A percentile compares a stretch with the other conserved stretches of the same genome.
These are phyloP conservation scores for Monosporascus cannonballus DNA, from an alignment of 2,329 filamentous ascomycete genomes.

Conservation along the genomic window DNA sequence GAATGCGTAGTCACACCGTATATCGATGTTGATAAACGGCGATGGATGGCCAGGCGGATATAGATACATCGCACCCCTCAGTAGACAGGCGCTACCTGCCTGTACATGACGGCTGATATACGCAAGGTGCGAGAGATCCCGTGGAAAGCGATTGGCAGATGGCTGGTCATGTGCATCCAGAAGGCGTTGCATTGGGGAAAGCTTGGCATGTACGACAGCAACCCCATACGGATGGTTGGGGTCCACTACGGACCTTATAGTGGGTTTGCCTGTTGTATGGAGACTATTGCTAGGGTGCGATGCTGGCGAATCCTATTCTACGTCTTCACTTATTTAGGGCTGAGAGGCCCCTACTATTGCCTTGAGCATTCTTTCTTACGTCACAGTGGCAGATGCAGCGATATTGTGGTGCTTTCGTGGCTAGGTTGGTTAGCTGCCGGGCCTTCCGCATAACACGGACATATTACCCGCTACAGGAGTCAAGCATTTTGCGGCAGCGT, in stretches of 20 bases:
- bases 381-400: too few species aligned
- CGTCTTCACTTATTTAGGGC: too few species aligned
- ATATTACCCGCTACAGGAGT: too few species aligned
- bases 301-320: too few species aligned
- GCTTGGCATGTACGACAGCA: neutral
- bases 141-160: neutral
- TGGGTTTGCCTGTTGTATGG: neutral
- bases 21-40: neutral
- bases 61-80: neutral
- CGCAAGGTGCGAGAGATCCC: too few species aligned
- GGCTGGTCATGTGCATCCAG: neutral
- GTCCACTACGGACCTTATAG: neutral
- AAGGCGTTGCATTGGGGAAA: neutral
- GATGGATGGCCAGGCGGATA: neutral
- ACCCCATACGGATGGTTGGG: neutral
- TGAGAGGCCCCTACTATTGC: too few species aligned
- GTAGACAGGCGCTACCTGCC: neutral
- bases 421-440: too few species aligned
- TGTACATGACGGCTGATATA: neutral
- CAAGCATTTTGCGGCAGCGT: too few species aligned
- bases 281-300: too few species aligned
- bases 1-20: neutral
- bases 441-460: too few species aligned
- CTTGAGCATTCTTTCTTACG: too few species aligned
- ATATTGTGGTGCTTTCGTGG: too few species aligned